Percentiles rank a stretch among this genome's conserved stretches.
phyloP scores from a whole-genome alignment of 768 basidiomycete genomes.

The Multifurca ochricompacta region DNA sequence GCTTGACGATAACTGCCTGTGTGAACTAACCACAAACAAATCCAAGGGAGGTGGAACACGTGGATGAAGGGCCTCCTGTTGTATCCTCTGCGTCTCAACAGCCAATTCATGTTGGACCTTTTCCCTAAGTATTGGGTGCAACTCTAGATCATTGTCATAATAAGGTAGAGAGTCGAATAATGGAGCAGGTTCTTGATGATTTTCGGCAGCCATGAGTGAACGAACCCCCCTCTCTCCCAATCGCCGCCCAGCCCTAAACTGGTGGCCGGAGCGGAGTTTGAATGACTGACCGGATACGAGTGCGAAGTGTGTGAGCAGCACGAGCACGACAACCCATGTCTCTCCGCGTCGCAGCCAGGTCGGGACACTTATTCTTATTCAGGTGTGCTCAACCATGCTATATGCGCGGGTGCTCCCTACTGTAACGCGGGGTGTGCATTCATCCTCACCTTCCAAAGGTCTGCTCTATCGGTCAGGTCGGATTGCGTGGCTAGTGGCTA shows the following conservation, averaged over 20 bases:
- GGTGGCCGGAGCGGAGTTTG: conserved; percentile 18
- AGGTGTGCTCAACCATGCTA: conserved; percentile 33
- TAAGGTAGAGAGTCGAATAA: conserved; percentile 88
- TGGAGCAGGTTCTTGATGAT: conserved; percentile 23
- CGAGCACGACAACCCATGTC: conserved; percentile 31
- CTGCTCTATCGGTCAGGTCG: conserved; percentile 5
- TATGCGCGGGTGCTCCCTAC: conserved; percentile 39
- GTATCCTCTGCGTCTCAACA: conserved; percentile 50
- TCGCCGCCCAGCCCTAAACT: background rate
- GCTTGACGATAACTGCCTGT: background rate
- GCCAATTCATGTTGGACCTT: conserved; percentile 74
- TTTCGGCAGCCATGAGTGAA: background rate
- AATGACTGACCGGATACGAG: conserved; percentile 2
- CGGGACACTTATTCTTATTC: conserved; percentile 39
- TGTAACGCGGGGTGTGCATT: conserved; percentile 19
- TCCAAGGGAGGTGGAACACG: conserved; percentile 56
- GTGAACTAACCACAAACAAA: conserved; percentile 58
- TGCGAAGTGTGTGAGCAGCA: background rate
- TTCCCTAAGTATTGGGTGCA: conserved; percentile 58
- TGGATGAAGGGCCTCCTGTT: conserved; percentile 55
- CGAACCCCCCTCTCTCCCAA: too few species aligned
- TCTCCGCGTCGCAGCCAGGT: conserved; percentile 37
- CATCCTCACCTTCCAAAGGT: conserved; percentile 40
- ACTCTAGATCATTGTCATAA: conserved; percentile 88
- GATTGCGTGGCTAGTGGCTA: background rate